phyloP scores from a whole-genome alignment of 768 basidiomycete genomes.

The Russula sp. region DNA sequence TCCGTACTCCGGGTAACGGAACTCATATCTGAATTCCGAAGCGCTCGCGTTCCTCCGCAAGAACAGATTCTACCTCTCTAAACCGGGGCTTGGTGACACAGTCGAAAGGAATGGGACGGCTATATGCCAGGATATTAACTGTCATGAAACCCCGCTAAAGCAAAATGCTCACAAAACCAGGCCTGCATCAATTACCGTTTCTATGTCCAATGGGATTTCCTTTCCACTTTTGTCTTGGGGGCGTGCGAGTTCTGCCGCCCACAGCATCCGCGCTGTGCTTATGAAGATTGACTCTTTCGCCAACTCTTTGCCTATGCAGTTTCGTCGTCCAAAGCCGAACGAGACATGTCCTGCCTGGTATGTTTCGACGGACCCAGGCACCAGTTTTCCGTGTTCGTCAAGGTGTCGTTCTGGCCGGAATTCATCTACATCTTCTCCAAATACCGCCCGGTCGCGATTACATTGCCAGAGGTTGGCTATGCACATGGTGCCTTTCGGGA shows the following conservation, averaged over 20 bases:
- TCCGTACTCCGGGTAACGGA: too few relatives aligned
- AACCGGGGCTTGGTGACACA: constrained; percentile 30
- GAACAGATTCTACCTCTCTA: constrained; percentile 10
- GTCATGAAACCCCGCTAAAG: not conserved
- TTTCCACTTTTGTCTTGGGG: constrained; percentile 17
- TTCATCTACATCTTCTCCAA: constrained; percentile 21
- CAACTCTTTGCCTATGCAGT: constrained; percentile 29
- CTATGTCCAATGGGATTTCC: constrained; percentile 9
- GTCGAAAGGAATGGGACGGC: constrained; percentile 24
- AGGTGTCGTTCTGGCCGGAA: constrained; percentile 31
- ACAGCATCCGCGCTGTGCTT: constrained; percentile 25
- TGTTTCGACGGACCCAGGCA: constrained; percentile 1
- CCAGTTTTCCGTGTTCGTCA: not conserved
- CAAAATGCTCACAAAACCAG: constrained; percentile 6
- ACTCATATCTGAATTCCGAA: not conserved
- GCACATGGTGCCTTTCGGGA: constrained; percentile 39
- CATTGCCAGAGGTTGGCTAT: constrained; percentile 32
- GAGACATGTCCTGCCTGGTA: constrained; percentile 18
- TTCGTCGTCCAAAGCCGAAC: constrained; percentile 27
- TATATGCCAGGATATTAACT: not conserved
- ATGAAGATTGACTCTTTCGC: constrained; percentile 30
- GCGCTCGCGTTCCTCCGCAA: constrained; percentile 10
- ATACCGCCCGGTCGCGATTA: constrained; percentile 12
- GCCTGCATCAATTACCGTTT: constrained; percentile 8
- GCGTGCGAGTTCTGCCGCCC: constrained; percentile 25